Evolutionary conservation across 768 basidiomycete species (phyloP).

Genomic region (Phylloporus sp.): DNA sequence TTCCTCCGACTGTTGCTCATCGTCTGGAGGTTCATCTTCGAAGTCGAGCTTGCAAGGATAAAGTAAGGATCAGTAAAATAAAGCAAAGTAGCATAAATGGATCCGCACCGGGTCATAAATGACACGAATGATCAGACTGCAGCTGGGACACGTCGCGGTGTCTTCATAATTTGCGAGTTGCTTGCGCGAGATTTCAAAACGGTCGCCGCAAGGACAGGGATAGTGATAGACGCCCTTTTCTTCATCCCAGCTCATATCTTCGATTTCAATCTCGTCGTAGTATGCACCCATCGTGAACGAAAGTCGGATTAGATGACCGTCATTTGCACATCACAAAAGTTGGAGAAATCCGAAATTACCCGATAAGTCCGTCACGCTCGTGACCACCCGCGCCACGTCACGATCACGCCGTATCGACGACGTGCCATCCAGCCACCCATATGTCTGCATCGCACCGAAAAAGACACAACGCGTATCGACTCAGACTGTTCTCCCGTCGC

Average conservation of each 20-base stretch:
- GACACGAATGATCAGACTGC: conserved; percentile 87
- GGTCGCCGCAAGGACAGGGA: conserved; percentile 96
- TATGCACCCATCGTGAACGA: conserved; percentile 62
- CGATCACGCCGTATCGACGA: too few relatives aligned
- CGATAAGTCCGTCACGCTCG: too few relatives aligned
- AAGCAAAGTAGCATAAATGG: too few relatives aligned
- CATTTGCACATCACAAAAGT: too few relatives aligned
- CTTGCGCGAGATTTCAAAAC: conserved; percentile 87
- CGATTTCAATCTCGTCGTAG: conserved; percentile 97
- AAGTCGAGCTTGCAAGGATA: conserved; percentile 62
- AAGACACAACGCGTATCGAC: too few relatives aligned
- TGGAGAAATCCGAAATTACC: too few relatives aligned
- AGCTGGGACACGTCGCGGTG: conserved; percentile 93
- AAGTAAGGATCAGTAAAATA: neutral
- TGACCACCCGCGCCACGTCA: too few relatives aligned
- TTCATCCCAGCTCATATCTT: conserved; percentile 91
- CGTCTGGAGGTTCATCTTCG: conserved; percentile 70
- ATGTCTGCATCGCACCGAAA: too few relatives aligned
- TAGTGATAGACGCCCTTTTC: conserved; percentile 86
- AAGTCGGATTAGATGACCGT: too few relatives aligned
- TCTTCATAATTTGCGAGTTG: conserved; percentile 90
- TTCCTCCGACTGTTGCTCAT: too few relatives aligned
- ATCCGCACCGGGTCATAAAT: conserved; percentile 90
- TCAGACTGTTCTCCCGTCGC: too few relatives aligned
- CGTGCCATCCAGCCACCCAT: too few relatives aligned